These are phyloP conservation scores for Globisporangium acanthophoron DNA, from an alignment of 352 stramenopile genomes.

Conservation along the genomic window DNA sequence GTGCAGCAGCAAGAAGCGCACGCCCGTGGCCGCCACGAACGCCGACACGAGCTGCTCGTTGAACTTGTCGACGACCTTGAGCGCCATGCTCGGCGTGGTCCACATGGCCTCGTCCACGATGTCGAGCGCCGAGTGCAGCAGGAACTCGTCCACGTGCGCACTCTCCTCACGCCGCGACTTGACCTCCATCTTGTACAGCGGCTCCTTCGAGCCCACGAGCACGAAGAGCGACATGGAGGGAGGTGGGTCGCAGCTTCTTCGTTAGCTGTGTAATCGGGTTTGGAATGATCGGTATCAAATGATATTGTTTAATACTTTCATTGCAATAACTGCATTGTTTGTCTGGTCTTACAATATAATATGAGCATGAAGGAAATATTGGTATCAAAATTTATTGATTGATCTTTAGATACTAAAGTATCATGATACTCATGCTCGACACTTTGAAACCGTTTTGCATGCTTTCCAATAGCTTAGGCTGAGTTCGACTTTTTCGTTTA, in stretches of 20 bases:
- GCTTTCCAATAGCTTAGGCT: too few relatives aligned
- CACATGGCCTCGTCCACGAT: slow-evolving; percentile 95
- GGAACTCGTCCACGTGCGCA: slow-evolving; percentile 95
- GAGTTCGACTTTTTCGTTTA: too few relatives aligned
- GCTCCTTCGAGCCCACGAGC: slow-evolving; percentile 81
- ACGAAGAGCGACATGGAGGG: slow-evolving; percentile 78
- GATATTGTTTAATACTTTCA: too few relatives aligned
- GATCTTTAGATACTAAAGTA: too few relatives aligned
- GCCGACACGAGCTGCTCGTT: slow-evolving; percentile 97
- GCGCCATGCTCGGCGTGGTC: slow-evolving; percentile 91
- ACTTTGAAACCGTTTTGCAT: too few relatives aligned
- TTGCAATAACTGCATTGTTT: too few relatives aligned
- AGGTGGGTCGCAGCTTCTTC: background rate
- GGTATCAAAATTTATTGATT: too few relatives aligned
- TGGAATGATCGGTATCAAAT: too few relatives aligned
- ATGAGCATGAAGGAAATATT: too few relatives aligned
- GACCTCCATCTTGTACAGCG: slow-evolving; percentile 87
- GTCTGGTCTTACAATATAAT: too few relatives aligned
- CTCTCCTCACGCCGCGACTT: slow-evolving; percentile 73
- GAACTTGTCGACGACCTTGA: slow-evolving; percentile 92
- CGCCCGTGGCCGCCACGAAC: slow-evolving; percentile 93
- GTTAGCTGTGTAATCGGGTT: too few relatives aligned
- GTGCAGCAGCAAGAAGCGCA: slow-evolving; percentile 96
- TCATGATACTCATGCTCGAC: too few relatives aligned
- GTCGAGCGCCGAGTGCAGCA: slow-evolving; percentile 97